Conservation (phyloP, 176 grass and related monocot species). For the Microstegium vimineum region DNA sequence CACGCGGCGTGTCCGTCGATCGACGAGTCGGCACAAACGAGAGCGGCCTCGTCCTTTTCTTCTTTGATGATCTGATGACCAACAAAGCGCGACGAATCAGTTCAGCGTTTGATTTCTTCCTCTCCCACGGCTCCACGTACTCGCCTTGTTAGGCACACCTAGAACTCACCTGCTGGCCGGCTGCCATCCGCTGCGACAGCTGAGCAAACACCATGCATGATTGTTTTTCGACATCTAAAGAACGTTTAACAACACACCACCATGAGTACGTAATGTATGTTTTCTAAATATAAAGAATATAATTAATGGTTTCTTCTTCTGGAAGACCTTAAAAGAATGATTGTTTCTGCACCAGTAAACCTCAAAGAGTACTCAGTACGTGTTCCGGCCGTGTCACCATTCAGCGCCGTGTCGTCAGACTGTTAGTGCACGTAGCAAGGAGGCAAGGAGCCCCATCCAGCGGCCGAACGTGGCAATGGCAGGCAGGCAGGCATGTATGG, state of each 20-base stretch:
- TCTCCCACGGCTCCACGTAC: neutral
- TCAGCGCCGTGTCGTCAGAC: no score
- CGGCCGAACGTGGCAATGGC: no score
- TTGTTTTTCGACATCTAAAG: neutral
- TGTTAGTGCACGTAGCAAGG: no score
- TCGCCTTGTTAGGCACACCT: neutral
- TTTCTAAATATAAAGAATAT: neutral
- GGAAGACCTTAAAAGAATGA: no score
- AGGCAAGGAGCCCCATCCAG: no score
- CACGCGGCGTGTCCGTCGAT: constrained; percentile 16
- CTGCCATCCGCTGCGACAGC: neutral
- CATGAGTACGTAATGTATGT: no score
- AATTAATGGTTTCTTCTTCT: neutral
- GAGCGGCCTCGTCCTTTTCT: neutral
- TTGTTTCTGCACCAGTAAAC: no score
- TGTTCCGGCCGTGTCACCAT: no score
- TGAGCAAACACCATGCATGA: constrained; percentile 7
- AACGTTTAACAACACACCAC: no score
- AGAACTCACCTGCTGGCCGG: neutral
- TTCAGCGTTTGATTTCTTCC: neutral
- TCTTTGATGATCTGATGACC: neutral
- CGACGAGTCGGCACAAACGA: neutral
- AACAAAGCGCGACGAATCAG: neutral
- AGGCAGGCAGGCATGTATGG: no score
- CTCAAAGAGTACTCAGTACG: no score